Conservation (phyloP, 148 eudicot species). For the Oxyria digyna region DNA sequence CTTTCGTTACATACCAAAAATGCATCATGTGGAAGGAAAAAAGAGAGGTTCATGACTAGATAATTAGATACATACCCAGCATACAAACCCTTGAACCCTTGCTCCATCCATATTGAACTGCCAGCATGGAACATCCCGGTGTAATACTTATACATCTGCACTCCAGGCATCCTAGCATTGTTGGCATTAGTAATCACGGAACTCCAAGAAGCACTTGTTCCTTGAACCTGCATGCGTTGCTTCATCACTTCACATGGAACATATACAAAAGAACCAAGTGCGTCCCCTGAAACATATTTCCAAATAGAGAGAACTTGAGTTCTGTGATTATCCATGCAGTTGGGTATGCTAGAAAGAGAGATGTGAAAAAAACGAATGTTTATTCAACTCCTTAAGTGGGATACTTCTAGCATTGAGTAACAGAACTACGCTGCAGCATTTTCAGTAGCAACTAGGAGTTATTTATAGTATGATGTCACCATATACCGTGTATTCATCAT, state of each 20-base stretch:
- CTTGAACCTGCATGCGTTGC: conserved; percentile 98
- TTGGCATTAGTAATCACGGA: conserved; percentile 38
- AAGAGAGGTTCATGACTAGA: not conserved
- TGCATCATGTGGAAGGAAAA: not conserved
- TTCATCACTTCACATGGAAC: conserved; percentile 97
- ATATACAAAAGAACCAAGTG: conserved; percentile 79
- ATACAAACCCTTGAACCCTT: conserved; percentile 73
- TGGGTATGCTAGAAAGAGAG: not conserved
- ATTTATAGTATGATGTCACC: not conserved
- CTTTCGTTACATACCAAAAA: not conserved
- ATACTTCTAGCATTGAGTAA: not conserved
- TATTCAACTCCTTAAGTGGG: not conserved
- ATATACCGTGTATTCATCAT: not conserved
- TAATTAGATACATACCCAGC: conserved; percentile 62
- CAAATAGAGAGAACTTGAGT: not conserved
- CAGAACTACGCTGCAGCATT: not conserved
- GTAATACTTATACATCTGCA: conserved; percentile 63
- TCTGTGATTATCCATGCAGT: not conserved
- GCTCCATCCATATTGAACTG: conserved; percentile 85
- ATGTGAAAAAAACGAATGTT: not conserved
- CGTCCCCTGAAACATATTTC: conserved; percentile 51
- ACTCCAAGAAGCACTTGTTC: conserved; percentile 66
- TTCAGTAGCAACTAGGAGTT: not conserved
- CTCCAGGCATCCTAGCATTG: conserved; percentile 39
- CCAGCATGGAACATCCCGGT: conserved; percentile 91